Conservation (phyloP, 2,329 filamentous ascomycete genomes). For the Fusarium sp. region DNA sequence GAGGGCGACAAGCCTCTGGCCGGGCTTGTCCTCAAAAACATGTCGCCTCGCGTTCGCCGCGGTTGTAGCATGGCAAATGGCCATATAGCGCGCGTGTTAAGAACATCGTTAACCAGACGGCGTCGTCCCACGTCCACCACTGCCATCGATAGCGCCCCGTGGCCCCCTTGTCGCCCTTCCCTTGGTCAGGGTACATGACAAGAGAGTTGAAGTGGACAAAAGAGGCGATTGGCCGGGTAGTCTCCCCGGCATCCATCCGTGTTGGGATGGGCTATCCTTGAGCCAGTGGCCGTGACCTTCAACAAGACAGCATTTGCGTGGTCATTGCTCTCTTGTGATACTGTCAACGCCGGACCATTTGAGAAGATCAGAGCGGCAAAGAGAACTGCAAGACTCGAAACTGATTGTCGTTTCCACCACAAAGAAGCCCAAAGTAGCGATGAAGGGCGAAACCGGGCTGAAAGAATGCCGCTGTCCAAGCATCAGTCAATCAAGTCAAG, state of each 20-base stretch:
- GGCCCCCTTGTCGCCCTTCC: constrained; percentile 9
- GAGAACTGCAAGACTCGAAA: background rate
- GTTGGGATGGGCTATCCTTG: constrained; percentile 19
- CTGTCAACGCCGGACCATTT: constrained; percentile 3
- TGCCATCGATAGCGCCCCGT: constrained; percentile 25
- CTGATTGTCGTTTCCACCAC: background rate
- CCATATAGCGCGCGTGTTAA: constrained; percentile 15
- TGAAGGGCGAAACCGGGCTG: constrained; percentile 14
- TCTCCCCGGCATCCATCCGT: constrained; percentile 19
- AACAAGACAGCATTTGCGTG: constrained; percentile 8
- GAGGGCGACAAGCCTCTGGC: background rate
- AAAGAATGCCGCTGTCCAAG: background rate
- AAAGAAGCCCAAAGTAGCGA: background rate
- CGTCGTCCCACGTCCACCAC: constrained; percentile 16
- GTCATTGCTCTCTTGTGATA: constrained; percentile 1
- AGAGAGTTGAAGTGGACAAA: constrained; percentile 8
- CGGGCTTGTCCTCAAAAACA: constrained; percentile 5
- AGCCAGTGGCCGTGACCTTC: background rate
- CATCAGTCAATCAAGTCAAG: background rate
- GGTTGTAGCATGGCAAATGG: background rate
- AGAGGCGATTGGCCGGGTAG: constrained; percentile 26
- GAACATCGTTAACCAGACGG: constrained; percentile 15
- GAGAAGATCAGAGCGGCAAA: background rate
- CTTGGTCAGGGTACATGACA: constrained; percentile 18
- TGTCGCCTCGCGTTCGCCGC: background rate